Percentiles rank a stretch among this genome's conserved stretches.
phyloP scores from a whole-genome alignment of 2,329 filamentous ascomycete species.

The Xylariaceae sp. region DNA sequence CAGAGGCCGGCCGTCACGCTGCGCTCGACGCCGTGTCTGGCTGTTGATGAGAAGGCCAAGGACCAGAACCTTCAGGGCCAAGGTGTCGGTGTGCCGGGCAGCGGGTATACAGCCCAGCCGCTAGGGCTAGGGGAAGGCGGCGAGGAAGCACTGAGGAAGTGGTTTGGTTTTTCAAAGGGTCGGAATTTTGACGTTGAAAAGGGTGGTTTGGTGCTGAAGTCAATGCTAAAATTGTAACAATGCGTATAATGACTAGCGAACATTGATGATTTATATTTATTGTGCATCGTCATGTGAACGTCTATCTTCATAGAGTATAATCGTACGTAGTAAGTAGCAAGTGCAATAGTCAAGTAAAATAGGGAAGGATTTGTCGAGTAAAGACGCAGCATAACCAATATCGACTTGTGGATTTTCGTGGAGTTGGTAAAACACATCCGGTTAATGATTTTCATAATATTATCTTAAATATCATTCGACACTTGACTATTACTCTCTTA shows the following conservation, averaged over 20 bases:
- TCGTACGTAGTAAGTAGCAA: neutral
- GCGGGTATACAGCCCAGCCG: conserved; percentile 67
- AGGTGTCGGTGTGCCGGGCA: conserved; percentile 68
- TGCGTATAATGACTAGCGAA: neutral
- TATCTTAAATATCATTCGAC: conserved; percentile 13
- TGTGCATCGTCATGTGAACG: neutral
- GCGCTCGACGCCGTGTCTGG: conserved; percentile 71
- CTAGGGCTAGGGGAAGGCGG: conserved; percentile 75
- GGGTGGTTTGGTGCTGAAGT: conserved; percentile 65
- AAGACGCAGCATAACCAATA: neutral
- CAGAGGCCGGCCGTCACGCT: conserved; percentile 75
- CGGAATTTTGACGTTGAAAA: conserved; percentile 71
- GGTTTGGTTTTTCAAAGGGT: conserved; percentile 80
- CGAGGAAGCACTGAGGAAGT: conserved; percentile 69
- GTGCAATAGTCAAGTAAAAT: neutral
- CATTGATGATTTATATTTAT: neutral
- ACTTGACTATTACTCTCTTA: conserved; percentile 13
- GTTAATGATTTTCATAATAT: conserved; percentile 16
- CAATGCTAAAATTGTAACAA: conserved; percentile 51
- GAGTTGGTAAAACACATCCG: neutral
- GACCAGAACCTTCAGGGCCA: conserved; percentile 61
- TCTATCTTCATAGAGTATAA: neutral
- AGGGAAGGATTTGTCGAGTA: neutral
- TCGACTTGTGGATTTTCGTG: neutral
- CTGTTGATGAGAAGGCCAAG: conserved; percentile 57